Evolutionary conservation across 345 rosid species (phyloP).

Genomic region (Acer saccharum): DNA sequence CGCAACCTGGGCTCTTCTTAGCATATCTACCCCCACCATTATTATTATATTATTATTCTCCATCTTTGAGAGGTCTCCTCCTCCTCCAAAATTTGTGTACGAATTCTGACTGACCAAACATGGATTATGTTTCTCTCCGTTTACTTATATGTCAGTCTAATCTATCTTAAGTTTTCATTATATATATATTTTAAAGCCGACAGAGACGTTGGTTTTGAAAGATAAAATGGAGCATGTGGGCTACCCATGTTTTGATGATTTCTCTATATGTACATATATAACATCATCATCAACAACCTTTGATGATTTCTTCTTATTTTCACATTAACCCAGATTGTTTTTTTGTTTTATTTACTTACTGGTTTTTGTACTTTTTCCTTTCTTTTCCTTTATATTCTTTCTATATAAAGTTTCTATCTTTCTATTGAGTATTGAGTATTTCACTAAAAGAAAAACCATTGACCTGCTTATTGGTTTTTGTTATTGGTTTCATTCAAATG

Average conservation of each 20-base stretch:
- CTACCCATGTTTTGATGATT: constrained; percentile 30
- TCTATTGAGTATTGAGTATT: background rate
- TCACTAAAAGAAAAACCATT: background rate
- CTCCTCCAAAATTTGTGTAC: background rate
- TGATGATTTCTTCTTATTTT: constrained; percentile 18
- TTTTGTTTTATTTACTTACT: constrained; percentile 11
- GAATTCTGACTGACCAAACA: constrained; percentile 1
- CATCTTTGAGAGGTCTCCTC: constrained; percentile 6
- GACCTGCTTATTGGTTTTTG: constrained; percentile 21
- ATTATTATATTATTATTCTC: background rate
- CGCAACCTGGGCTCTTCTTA: too few relatives aligned
- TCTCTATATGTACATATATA: constrained; percentile 21
- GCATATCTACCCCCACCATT: background rate
- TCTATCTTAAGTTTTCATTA: too few relatives aligned
- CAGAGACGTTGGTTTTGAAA: constrained; percentile 56
- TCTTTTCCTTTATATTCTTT: constrained; percentile 14
- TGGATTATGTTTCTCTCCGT: background rate
- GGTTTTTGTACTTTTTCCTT: background rate
- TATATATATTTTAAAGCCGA: constrained; percentile 33
- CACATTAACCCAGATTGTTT: constrained; percentile 30
- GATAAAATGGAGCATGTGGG: constrained; percentile 53
- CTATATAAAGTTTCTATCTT: constrained; percentile 5
- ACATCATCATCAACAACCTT: background rate
- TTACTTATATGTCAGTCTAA: background rate
- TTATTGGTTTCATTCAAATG: constrained; percentile 20